Evolutionary conservation across 148 eudicot genomes (phyloP).

Genomic region (Amaranthus hypochondriacus): DNA sequence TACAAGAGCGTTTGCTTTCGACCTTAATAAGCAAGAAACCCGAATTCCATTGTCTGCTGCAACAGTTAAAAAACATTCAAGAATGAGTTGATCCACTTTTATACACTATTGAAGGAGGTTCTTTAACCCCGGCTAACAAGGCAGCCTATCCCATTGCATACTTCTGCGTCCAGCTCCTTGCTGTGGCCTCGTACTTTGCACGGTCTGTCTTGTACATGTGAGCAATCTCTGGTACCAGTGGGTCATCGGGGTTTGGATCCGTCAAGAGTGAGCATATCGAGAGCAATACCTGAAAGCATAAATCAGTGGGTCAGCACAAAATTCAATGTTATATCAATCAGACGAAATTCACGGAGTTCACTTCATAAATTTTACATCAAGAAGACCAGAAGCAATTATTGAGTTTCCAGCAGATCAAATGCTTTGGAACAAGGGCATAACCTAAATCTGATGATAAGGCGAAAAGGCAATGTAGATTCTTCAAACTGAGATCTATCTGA

Average conservation of each 20-base stretch:
- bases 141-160: conserved; percentile 58
- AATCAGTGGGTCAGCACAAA: background rate
- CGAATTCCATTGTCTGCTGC: conserved; percentile 22
- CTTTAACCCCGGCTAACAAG: background rate
- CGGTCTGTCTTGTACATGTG: conserved; percentile 68
- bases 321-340: background rate
- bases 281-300: conserved; percentile 47
- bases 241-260: conserved; percentile 68
- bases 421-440: too few relatives aligned
- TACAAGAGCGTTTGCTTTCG: conserved; percentile 18
- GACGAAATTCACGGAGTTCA: too few relatives aligned
- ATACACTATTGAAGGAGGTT: conserved; percentile 15
- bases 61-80: conserved; percentile 20
- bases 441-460: too few relatives aligned
- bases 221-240: conserved; percentile 67
- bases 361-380: background rate
- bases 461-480: too few relatives aligned
- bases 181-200: conserved; percentile 59
- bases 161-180: conserved; percentile 76
- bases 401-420: too few relatives aligned
- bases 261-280: conserved; percentile 64
- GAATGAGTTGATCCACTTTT: conserved; percentile 27
- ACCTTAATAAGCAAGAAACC: background rate
- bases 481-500: too few relatives aligned
- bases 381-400: background rate